phyloP scores from a whole-genome alignment of 192 early-diverging fungal genomes.

The Coemansia sp. region DNA sequence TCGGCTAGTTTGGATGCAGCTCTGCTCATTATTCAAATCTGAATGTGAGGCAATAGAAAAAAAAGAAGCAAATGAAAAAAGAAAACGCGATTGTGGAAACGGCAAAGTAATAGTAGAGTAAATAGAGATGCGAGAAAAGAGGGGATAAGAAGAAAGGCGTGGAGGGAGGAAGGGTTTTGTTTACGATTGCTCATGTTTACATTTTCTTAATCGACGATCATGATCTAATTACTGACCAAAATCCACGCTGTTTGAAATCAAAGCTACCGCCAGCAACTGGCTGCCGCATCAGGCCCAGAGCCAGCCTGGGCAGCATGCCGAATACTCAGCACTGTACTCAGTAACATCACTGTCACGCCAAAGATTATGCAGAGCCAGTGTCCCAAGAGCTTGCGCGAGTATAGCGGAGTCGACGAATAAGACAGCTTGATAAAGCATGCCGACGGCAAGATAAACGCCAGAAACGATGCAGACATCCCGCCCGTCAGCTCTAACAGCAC shows the following conservation, averaged over 20 bases:
- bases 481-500: constrained; percentile 87
- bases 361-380: constrained; percentile 74
- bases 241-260: neutral
- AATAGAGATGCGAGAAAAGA: constrained; percentile 17
- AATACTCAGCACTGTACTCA: constrained; percentile 45
- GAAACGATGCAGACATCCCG: constrained; percentile 80
- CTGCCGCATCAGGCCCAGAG: neutral
- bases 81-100: neutral
- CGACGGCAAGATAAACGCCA: constrained; percentile 88
- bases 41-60: neutral
- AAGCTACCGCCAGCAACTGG: constrained; percentile 28
- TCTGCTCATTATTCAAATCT: constrained; percentile 8
- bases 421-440: constrained; percentile 76
- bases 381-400: constrained; percentile 61
- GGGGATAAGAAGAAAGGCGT: constrained; percentile 11
- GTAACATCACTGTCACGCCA: constrained; percentile 55
- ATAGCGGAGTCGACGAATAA: constrained; percentile 52
- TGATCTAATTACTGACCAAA: neutral
- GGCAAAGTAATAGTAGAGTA: neutral
- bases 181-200: constrained; percentile 19
- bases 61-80: neutral
- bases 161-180: neutral
- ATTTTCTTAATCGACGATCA: neutral
- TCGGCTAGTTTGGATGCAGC: constrained; percentile 14
- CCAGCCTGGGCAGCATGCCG: constrained; percentile 17